Evolutionary conservation across 148 eudicot species (phyloP).

Genomic region (Rhododendron mucronatum): DNA sequence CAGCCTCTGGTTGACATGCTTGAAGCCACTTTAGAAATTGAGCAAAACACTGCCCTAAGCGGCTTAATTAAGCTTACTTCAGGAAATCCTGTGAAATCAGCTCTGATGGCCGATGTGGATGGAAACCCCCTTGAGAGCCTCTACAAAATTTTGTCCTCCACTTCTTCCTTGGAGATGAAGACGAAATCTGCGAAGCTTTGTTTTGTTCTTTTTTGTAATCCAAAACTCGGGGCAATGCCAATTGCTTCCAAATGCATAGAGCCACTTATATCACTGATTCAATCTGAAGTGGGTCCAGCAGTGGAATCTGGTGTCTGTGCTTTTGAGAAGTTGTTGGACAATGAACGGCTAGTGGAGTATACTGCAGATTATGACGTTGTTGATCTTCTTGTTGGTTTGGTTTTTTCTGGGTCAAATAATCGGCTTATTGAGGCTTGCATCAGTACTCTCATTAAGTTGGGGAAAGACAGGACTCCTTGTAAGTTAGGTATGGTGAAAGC

Average conservation of each 20-base stretch:
- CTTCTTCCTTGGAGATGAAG: constrained; percentile 50
- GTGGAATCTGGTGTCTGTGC: constrained; percentile 73
- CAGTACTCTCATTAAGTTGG: constrained; percentile 60
- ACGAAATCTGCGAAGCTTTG: constrained; percentile 61
- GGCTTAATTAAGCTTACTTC: constrained; percentile 55
- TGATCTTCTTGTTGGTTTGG: constrained; percentile 54
- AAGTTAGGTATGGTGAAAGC: constrained; percentile 74
- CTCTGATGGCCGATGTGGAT: constrained; percentile 45
- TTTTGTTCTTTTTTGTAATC: constrained; percentile 48
- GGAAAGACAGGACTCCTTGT: constrained; percentile 66
- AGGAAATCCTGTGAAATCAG: constrained; percentile 40
- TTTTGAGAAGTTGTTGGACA: constrained; percentile 61
- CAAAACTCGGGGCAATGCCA: constrained; percentile 45
- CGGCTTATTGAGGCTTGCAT: constrained; percentile 67
- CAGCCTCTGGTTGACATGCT: constrained; percentile 76
- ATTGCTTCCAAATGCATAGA: constrained; percentile 51
- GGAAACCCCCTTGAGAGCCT: constrained; percentile 51
- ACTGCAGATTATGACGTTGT: constrained; percentile 47
- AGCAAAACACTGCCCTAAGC: constrained; percentile 58
- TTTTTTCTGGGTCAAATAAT: constrained; percentile 63
- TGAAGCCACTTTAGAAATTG: constrained; percentile 43
- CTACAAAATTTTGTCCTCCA: constrained; percentile 46
- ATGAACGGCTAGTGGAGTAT: constrained; percentile 49
- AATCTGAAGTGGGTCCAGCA: constrained; percentile 40
- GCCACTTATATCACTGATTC: constrained; percentile 54